Evolutionary conservation across 106 monocot species (phyloP), one percentile per base, ranked within the genome.

Genomic region (Alisma plantagoaquatica): DNA sequence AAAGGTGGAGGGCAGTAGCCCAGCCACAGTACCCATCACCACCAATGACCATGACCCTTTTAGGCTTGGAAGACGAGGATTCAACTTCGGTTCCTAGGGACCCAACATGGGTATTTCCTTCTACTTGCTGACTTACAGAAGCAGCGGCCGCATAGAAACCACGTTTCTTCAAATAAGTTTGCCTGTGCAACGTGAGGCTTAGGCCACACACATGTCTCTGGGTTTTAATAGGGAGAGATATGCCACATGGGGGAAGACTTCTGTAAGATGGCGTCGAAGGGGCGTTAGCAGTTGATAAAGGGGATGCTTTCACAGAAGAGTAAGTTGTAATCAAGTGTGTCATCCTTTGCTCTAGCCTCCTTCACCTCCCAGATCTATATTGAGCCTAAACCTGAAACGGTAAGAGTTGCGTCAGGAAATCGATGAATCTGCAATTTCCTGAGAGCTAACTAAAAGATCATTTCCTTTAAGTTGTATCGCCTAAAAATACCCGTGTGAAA

Each of bases 1-100:
- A 94, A 51, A 94, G 94, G 62, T 94, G 87, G 58, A 94, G 87
- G 3, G 88, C 84, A 10, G 88, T 94, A 17, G 94, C 88, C 94
- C 94, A 94, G 2, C 94, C 94, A 56, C 94, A 94, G 67, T 88
- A 94, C 1, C 94, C 94, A 71, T 94, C 94, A 24, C 94, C 94
- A 50, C 94, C 94, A 33, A 94, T 88, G 29, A 94, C 71, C 94
- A 94, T 94, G 3, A 94, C 94, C 65, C 61, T 87, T 60, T 73
- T 80, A 16, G 61, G 62, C 49, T 94, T 80, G 27, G 73, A 66
- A 32, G 56, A 31, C 26, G 65, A 43, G 12, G 23, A 31, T 2
- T 52, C 61, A 35, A 3, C 45, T 0, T 64, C 50, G 33, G n/a
- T 62, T 53, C 53, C 23, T 22, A 53, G 60, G 22, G 54, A 54